phyloP scores from a whole-genome alignment of 192 early-diverging fungal species.

The Allomyces arbusculus region DNA sequence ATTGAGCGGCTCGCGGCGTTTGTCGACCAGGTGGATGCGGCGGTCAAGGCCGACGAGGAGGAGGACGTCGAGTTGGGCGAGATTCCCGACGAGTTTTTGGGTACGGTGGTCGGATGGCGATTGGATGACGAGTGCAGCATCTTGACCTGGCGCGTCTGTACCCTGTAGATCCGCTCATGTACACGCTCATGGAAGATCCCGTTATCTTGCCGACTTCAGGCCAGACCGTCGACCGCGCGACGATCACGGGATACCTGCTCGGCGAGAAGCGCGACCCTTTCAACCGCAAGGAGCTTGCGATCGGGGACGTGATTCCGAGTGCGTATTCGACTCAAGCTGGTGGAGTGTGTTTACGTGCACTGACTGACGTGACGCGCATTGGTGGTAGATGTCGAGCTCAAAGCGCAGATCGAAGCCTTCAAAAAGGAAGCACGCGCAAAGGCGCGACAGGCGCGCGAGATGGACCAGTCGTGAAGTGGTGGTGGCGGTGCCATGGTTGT shows the following conservation, averaged over 20 bases:
- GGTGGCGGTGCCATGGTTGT: background rate
- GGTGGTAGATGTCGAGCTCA: slow-evolving; percentile 10
- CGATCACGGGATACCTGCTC: slow-evolving; percentile 70
- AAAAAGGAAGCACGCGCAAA: background rate
- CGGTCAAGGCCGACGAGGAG: slow-evolving; percentile 30
- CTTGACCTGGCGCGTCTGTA: too few species aligned
- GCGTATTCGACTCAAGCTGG: slow-evolving; percentile 6
- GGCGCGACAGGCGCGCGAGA: background rate
- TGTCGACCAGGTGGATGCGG: slow-evolving; percentile 48
- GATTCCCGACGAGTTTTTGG: slow-evolving; percentile 75
- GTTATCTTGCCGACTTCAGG: slow-evolving; percentile 71
- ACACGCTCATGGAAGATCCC: slow-evolving; percentile 79
- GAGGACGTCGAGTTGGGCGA: slow-evolving; percentile 65
- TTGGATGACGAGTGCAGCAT: too few species aligned
- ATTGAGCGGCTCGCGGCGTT: slow-evolving; percentile 39
- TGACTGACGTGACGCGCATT: background rate
- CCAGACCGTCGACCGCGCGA: slow-evolving; percentile 63
- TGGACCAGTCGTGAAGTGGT: background rate
- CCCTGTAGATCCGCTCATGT: slow-evolving; percentile 57
- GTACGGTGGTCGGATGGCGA: slow-evolving; percentile 17
- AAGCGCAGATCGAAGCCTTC: slow-evolving; percentile 13
- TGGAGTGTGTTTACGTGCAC: background rate
- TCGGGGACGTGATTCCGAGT: slow-evolving; percentile 73
- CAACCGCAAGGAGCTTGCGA: slow-evolving; percentile 68
- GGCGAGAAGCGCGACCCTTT: slow-evolving; percentile 82